Conservation (phyloP, 2,329 filamentous ascomycete species). For the Onygena corvina region DNA sequence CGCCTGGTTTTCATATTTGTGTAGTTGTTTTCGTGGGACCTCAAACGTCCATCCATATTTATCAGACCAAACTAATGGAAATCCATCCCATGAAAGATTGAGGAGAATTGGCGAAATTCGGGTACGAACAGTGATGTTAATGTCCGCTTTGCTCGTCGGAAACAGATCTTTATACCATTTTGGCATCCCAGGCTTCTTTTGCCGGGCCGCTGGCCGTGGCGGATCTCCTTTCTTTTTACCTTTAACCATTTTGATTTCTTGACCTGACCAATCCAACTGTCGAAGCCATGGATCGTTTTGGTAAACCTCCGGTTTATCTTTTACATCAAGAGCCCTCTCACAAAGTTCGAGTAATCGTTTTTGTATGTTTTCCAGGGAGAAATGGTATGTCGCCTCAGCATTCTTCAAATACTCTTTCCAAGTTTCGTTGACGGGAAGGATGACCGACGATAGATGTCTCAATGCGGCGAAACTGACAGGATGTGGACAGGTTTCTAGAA, state of each 20-base stretch:
- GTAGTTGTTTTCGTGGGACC: constrained; percentile 51
- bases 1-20: constrained; percentile 57
- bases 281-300: constrained; percentile 75
- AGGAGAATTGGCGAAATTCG: constrained; percentile 76
- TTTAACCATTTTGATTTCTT: constrained; percentile 83
- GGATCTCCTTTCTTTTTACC: constrained; percentile 77
- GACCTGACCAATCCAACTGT: constrained; percentile 91
- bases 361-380: constrained; percentile 63
- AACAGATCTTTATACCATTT: constrained; percentile 94
- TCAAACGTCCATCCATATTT: constrained; percentile 87
- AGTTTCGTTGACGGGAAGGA: constrained; percentile 73
- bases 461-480: constrained; percentile 94
- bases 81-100: constrained; percentile 73
- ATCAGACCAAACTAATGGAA: constrained; percentile 87
- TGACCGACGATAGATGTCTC: constrained; percentile 83
- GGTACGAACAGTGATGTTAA: constrained; percentile 72
- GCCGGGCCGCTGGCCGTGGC: constrained; percentile 61
- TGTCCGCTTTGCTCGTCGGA: constrained; percentile 49
- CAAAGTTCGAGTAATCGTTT: constrained; percentile 61
- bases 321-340: constrained; percentile 63
- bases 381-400: constrained; percentile 72
- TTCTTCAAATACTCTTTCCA: constrained; percentile 79
- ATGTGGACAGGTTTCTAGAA: constrained; percentile 81
- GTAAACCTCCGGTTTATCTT: constrained; percentile 57
- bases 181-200: constrained; percentile 92